Evolutionary conservation across 1,284 basidiomycete genomes (phyloP).

Genomic region (Cutaneotrichosporon sp.): DNA sequence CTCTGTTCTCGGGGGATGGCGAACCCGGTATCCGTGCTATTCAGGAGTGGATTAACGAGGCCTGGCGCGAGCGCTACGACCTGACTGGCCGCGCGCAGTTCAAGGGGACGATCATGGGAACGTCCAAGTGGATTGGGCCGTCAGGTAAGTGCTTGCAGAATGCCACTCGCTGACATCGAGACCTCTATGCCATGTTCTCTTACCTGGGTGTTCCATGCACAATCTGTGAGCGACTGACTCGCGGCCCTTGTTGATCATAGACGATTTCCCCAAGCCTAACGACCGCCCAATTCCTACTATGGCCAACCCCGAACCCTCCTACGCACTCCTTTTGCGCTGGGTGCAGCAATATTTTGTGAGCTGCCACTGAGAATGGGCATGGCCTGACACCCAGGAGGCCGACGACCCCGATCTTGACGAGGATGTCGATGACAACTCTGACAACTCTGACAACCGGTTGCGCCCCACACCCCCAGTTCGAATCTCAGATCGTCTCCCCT

Average conservation of each 20-base stretch:
- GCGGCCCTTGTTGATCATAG: slow-evolving; percentile 22
- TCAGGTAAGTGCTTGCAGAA: slow-evolving; percentile 57
- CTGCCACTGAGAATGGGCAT: not conserved
- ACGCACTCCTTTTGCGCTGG: slow-evolving; percentile 40
- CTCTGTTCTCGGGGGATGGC: slow-evolving; percentile 35
- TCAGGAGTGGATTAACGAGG: slow-evolving; percentile 73
- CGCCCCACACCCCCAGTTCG: slow-evolving; percentile 47
- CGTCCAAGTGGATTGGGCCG: slow-evolving; percentile 75
- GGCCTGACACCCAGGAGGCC: slow-evolving; percentile 11
- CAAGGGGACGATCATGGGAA: slow-evolving; percentile 61
- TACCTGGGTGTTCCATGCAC: slow-evolving; percentile 63
- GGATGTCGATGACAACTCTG: slow-evolving; percentile 19
- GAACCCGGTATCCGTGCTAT: slow-evolving; percentile 69
- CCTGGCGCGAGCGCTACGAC: slow-evolving; percentile 75
- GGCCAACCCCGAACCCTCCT: slow-evolving; percentile 25
- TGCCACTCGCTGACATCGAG: slow-evolving; percentile 52
- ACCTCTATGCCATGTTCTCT: slow-evolving; percentile 49
- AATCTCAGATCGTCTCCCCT: slow-evolving; percentile 66
- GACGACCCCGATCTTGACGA: slow-evolving; percentile 5
- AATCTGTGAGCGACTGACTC: slow-evolving; percentile 29
- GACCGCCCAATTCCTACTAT: slow-evolving; percentile 9
- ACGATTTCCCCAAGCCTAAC: slow-evolving; percentile 47
- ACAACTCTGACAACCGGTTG: slow-evolving; percentile 37
- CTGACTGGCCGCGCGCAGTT: slow-evolving; percentile 64
- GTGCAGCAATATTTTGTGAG: slow-evolving; percentile 49